Base-by-base conservation (phyloP, 768 basidiomycete species). In the Rhizopogon vinicolor region DNA sequence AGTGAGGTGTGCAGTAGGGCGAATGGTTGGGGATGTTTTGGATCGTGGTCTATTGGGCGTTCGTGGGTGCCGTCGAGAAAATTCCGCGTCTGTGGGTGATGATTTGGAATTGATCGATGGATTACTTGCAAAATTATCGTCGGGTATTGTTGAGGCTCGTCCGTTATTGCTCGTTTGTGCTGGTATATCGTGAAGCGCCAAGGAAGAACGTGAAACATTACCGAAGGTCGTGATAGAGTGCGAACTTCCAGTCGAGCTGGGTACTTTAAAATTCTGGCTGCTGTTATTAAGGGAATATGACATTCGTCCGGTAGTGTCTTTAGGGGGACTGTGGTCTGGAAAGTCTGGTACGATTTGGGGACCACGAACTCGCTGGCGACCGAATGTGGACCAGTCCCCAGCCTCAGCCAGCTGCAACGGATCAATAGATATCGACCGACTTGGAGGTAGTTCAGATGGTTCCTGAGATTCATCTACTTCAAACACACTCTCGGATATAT, bases 311-410 rank as follows among this genome's bases (percentile, higher is more conserved):
- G 41, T 57, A 43, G 59, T 49, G 45, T 60, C 57, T 9, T 22
- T 50, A 41, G 61, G 44, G 19, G 60, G 52, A 9, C 56, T 33
- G 18, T 52, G 54, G 14, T 53, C 60, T 43, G 64, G 57, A n/a
- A 57, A 54, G 33, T 44, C 59, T 14, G 45, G 57, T n/a, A 58
- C 50, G 39, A 61, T 62, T 22, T 59, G 44, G 5, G 54, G 37
- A 14, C 56, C 60, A 9, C 55, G 61, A 7, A 56, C 58, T 40
- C 60, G 62, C 44, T 54, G 60, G 45, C 69, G 65, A 29, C 72
- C 72, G 62, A 73, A 75, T 12, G 72, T 73, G 25, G 72, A 64
- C 72, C 72, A 73, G 56, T 64, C 69, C 10, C 64, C 64, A 41
- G 63, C 57, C 0, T 55, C 41, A 8, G 61, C 55, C 25, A 63